Percentiles rank a stretch among this genome's conserved stretches.
These are phyloP conservation scores for Thalia dealbata DNA, from an alignment of 176 grass and related monocot genomes.

Conservation along the genomic window DNA sequence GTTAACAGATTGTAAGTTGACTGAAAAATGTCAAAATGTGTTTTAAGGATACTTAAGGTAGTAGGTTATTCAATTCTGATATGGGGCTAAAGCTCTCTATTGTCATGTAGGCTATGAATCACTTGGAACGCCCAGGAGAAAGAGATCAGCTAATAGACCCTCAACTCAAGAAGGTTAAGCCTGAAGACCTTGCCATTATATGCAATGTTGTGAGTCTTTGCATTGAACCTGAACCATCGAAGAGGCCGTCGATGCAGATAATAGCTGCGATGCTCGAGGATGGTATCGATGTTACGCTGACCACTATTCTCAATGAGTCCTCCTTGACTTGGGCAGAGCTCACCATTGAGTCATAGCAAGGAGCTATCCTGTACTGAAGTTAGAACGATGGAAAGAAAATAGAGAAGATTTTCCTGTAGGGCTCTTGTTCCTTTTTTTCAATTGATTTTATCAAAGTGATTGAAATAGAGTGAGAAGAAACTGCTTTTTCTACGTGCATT, in stretches of 20 bases:
- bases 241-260: constrained; percentile 78
- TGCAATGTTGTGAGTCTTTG: constrained; percentile 81
- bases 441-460: constrained; percentile 1
- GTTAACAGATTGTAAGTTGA: too few relatives aligned
- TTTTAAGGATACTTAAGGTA: too few relatives aligned
- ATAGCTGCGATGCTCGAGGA: constrained; percentile 74
- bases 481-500: too few relatives aligned
- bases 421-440: neutral
- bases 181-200: constrained; percentile 55
- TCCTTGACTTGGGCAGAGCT: constrained; percentile 83
- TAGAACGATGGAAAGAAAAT: neutral
- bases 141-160: constrained; percentile 47
- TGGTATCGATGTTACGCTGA: constrained; percentile 50
- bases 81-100: neutral
- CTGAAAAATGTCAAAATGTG: too few relatives aligned
- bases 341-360: constrained; percentile 29
- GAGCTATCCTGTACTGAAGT: neutral
- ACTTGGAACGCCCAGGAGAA: constrained; percentile 52
- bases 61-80: too few relatives aligned
- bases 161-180: constrained; percentile 40
- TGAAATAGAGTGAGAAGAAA: neutral
- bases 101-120: constrained; percentile 48
- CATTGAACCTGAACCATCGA: constrained; percentile 55
- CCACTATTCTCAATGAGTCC: constrained; percentile 45
- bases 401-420: neutral